Base-by-base conservation (phyloP, 2,329 filamentous ascomycete genomes). In the Thelonectria rubi region DNA sequence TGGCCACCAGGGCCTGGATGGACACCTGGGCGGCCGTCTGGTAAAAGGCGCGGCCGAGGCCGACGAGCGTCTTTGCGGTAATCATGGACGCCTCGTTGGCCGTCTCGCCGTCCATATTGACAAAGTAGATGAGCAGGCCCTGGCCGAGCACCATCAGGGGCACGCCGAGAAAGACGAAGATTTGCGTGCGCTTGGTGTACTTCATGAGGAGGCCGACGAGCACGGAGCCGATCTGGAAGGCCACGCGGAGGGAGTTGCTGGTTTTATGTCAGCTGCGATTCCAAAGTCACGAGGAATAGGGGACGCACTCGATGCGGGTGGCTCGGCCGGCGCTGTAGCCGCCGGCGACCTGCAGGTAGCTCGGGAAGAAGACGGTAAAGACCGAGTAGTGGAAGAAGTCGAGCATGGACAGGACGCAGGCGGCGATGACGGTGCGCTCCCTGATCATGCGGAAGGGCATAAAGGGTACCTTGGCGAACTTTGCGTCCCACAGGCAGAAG, bases 281-380 rank as follows among this genome's bases (percentile, higher is more conserved):
- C 5, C 14, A 8, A 11, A 37, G 34, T 6, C 4, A 1, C 0
- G 5, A 2, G 26, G 8, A 0, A 11, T 2, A 6, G 0, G 0
- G 0, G 0, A n/a, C 71, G 61, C 68, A 75, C 74, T 76, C 74
- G 8, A 76, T 79, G 12, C 78, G 76, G 5, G 76, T 78, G 0
- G 78, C 74, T 7, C 74, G 69, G 0, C 74, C 77, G 0, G 77
- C 69, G 3, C 69, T 72, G 18, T 76, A 79, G 6, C 72, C 70
- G 0, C 74, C 76, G 14, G 76, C 77, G 2, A 79, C 76, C 50
- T 78, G 76, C 0, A 79, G 73, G 43, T 77, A 79, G 45, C 77
- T 79, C 0, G 77, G 75, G 48, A 79, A 79, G 64, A 80, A 79
- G 1, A 78, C 69, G 1, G 75, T 75, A 55, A 79, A 80, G 30